Evolutionary conservation across 2,329 filamentous ascomycete genomes (phyloP).

Genomic region (Penicillium brevicompactum): DNA sequence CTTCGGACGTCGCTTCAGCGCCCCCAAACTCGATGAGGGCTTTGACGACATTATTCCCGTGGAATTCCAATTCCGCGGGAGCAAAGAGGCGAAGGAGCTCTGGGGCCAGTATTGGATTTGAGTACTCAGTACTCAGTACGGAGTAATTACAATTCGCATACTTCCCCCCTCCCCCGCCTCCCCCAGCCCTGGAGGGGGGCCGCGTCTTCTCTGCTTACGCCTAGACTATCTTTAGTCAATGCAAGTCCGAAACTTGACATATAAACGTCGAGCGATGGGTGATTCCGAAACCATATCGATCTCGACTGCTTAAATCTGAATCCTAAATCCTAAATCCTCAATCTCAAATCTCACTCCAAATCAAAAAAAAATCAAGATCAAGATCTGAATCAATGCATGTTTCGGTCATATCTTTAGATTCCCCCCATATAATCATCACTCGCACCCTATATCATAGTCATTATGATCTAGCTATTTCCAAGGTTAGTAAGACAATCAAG

Average conservation of each 20-base stretch:
- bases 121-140: constrained; percentile 18
- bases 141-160: too few relatives aligned
- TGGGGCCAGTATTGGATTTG: constrained; percentile 81
- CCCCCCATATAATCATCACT: too few relatives aligned
- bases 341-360: too few relatives aligned
- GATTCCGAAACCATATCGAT: not conserved
- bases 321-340: not conserved
- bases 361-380: too few relatives aligned
- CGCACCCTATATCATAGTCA: not conserved
- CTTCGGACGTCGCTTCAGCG: constrained; percentile 72
- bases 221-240: not conserved
- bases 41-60: constrained; percentile 78
- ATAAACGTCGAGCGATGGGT: not conserved
- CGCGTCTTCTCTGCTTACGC: not conserved
- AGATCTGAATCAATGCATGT: constrained; percentile 1
- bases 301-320: not conserved
- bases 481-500: not conserved
- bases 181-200: not conserved
- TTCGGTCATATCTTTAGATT: not conserved
- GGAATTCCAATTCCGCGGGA: constrained; percentile 74
- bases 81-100: constrained; percentile 65
- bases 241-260: not conserved
- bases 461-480: not conserved
- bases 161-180: too few relatives aligned
- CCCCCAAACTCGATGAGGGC: constrained; percentile 73